Base-by-base conservation (phyloP, 2,329 filamentous ascomycete genomes). In the Coniella lustricola region DNA sequence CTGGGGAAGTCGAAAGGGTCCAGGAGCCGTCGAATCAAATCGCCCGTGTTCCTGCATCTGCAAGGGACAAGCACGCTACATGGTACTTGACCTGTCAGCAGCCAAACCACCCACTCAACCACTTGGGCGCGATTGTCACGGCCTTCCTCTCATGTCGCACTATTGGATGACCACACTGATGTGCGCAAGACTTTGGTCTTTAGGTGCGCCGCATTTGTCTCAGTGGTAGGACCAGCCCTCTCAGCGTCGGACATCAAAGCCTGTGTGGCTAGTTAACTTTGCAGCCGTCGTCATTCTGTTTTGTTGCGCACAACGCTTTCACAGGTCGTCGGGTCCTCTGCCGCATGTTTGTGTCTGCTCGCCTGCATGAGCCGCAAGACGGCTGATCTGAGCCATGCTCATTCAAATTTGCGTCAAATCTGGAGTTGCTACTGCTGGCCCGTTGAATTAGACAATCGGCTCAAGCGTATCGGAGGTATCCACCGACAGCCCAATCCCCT, bases 131-230 rank as follows among this genome's bases (percentile, higher is more conserved):
- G 10, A 10, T 29, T 29, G 5, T 29, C 25, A 29, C 25, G 10
- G 25, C 25, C 25, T 5, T 29, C 25, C 25, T 29, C 5, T 29
- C 25, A 29, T 10, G 25, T 29, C 25, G 10, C 5, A 29, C 5
- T 29, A 29, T 5, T 29, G 25, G n/a, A 29, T 29, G 10, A 10
- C 25, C 10, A 29, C 25, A 29, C 25, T 10, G 10, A 29, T 29
- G 25, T 29, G 25, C 25, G 25, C 25, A 29, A 29, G 25, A 29
- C 25, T 40, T 40, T 40, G 8, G 14, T 39, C 18, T 4, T 21
- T 18, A 40, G 37, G 10, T 20, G 21, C 36, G 7, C n/a, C n/a
- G n/a, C n/a, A n/a, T n/a, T n/a, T 45, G 43, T 45, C 43, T 45
- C 33, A 37, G 32, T 21, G 34, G 20, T 22, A 36, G 20, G 33